Base-by-base conservation (phyloP, 2,329 filamentous ascomycete genomes). In the Colletotrichum graminicola region DNA sequence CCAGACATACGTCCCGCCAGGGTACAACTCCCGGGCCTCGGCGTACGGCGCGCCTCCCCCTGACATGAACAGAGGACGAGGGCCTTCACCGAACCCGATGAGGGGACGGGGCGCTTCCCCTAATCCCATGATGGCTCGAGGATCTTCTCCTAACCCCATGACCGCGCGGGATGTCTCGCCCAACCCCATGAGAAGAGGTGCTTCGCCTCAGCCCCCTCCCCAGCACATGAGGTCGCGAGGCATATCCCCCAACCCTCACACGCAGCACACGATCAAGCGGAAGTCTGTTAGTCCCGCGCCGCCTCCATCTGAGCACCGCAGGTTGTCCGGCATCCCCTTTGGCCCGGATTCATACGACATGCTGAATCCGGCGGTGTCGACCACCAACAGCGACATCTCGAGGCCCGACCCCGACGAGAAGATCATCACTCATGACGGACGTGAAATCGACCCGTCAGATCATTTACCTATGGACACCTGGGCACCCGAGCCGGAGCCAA, bases 381-480 rank as follows among this genome's bases (percentile, higher is more conserved):
- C 66, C 3, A 71, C 60, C 18, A 49, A 47, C 34, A 71, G 67
- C 39, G 67, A 72, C 39, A 71, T 77, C 32, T 77, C 76, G 7
- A 76, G 78, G n/a, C 72, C 76, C 1, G 83, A 90, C 64, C 82
- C 85, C 0, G 86, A 88, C 62, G 91, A 89, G 11, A 93, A 93
- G 76, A 94, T 95, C 72, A 90, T 94, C 64, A 92, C 90, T 1
- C 87, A 92, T 73, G 92, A 94, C 77, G 93, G 93, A 8, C 87
- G 91, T 66, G 91, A 94, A 76, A 88, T 95, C 66, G 93, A 95
- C 77, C 93, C 93, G 1, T 94, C 92, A 0, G 93, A 95, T 79
- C 93, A 95, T 77, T 84, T 95, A 18, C 93, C 93, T 0, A 88
- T 94, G 78, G 90, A 93, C 66, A 89, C 89, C 1, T 94, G 92